Conservation (phyloP, 345 rosid genomes). For the Eucalyptus erythrocorys region DNA sequence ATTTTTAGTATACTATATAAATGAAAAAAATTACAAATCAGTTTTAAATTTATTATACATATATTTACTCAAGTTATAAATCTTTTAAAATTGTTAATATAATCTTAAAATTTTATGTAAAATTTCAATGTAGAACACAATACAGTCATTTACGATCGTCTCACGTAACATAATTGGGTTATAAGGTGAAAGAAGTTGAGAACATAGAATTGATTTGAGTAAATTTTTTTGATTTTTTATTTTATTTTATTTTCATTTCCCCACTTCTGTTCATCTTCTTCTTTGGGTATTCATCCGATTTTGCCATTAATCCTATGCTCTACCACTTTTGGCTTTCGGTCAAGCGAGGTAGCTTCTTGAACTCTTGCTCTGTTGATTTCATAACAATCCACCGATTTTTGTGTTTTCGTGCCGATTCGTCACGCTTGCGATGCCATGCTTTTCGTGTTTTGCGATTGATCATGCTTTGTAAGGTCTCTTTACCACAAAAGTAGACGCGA, state of each 20-base stretch:
- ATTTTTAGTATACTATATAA: too few relatives aligned
- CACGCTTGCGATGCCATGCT: neutral
- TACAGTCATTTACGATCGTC: neutral
- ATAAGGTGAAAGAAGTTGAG: neutral
- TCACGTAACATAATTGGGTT: rapidly evolving
- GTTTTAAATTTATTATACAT: neutral
- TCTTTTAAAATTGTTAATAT: neutral
- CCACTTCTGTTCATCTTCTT: neutral
- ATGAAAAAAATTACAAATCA: neutral
- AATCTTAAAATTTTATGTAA: neutral
- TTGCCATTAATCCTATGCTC: neutral
- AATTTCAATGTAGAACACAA: rapidly evolving
- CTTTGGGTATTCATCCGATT: neutral
- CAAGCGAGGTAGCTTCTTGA: neutral
- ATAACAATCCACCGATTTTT: neutral
- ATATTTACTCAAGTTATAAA: neutral
- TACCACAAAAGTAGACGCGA: neutral
- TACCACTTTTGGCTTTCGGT: neutral
- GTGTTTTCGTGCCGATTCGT: neutral
- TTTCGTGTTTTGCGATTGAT: neutral
- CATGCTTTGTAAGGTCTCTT: neutral
- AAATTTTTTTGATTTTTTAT: rapidly evolving
- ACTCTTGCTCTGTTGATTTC: neutral
- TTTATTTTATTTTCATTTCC: neutral
- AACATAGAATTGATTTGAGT: neutral